phyloP scores from a whole-genome alignment of 2,329 filamentous ascomycete genomes.

The Helotiales sp. region DNA sequence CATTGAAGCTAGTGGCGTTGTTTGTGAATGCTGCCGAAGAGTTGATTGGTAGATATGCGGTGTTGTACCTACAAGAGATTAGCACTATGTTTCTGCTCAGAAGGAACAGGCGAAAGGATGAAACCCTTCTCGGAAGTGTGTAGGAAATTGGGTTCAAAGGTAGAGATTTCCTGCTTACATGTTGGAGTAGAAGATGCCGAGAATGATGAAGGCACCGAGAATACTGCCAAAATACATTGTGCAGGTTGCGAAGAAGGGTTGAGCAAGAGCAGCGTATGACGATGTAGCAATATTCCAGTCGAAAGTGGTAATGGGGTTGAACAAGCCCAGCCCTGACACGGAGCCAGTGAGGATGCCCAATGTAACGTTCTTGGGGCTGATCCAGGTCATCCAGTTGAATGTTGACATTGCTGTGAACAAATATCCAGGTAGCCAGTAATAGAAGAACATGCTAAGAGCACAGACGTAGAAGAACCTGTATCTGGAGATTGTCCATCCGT shows the following conservation, averaged over 20 bases:
- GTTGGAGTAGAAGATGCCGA: constrained; percentile 33
- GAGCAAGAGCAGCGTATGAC: constrained; percentile 36
- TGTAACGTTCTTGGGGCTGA: constrained; percentile 20
- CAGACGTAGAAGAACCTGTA: constrained; percentile 23
- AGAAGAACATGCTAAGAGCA: constrained; percentile 18
- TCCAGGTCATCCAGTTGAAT: constrained; percentile 33
- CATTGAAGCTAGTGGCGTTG: constrained; percentile 41
- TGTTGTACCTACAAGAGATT: too few relatives aligned
- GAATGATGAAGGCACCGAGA: constrained; percentile 24
- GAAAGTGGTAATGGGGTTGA: constrained; percentile 51
- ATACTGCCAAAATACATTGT: constrained; percentile 32
- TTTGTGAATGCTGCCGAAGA: constrained; percentile 47
- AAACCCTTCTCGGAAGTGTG: too few relatives aligned
- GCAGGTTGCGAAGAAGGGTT: constrained; percentile 35
- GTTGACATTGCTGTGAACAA: constrained; percentile 34
- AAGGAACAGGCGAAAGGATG: too few relatives aligned
- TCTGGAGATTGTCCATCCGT: constrained; percentile 23
- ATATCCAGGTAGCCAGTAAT: constrained; percentile 35
- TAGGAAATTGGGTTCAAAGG: too few relatives aligned
- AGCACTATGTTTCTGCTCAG: too few relatives aligned
- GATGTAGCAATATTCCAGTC: constrained; percentile 46
- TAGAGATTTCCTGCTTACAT: too few relatives aligned
- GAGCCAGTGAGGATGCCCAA: constrained; percentile 46
- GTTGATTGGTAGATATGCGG: constrained; percentile 50
- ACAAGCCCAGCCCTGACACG: constrained; percentile 41